A percentile compares a stretch with the other conserved stretches of the same genome.
Evolutionary conservation across 177 flowering plant species (phyloP).

Genomic region (Telopea speciosissima): DNA sequence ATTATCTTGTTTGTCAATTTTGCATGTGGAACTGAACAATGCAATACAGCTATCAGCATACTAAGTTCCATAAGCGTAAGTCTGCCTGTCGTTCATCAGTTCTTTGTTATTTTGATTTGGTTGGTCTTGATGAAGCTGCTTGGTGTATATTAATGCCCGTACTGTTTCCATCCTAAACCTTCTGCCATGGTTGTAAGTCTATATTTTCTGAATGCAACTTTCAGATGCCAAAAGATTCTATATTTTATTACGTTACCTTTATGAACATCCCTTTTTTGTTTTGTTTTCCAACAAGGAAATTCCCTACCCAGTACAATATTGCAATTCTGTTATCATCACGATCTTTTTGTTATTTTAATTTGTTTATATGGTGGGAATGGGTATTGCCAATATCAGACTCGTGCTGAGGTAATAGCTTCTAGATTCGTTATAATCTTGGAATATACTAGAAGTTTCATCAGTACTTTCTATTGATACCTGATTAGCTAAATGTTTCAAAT

Average conservation of each 20-base stretch:
- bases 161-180: background rate
- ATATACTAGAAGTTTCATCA: background rate
- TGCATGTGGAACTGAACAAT: slow-evolving; percentile 37
- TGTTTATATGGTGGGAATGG: background rate
- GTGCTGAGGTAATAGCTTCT: background rate
- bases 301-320: background rate
- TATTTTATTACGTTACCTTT: too few relatives aligned
- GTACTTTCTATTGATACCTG: background rate
- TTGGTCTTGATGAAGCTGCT: slow-evolving; percentile 1
- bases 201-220: background rate
- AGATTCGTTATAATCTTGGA: background rate
- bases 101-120: slow-evolving; percentile 5
- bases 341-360: too few relatives aligned
- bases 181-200: slow-evolving; percentile 5
- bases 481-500: background rate
- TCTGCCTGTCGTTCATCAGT: slow-evolving; percentile 3
- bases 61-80: slow-evolving; percentile 99
- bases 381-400: background rate
- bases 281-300: background rate
- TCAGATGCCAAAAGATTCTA: too few relatives aligned
- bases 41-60: slow-evolving; percentile 90
- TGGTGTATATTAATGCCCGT: background rate
- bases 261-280: too few relatives aligned
- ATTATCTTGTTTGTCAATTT: slow-evolving; percentile 24
- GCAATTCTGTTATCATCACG: too few relatives aligned